phyloP scores from a whole-genome alignment of 78 protist species.

The Dictyostelium firmibasis region DNA sequence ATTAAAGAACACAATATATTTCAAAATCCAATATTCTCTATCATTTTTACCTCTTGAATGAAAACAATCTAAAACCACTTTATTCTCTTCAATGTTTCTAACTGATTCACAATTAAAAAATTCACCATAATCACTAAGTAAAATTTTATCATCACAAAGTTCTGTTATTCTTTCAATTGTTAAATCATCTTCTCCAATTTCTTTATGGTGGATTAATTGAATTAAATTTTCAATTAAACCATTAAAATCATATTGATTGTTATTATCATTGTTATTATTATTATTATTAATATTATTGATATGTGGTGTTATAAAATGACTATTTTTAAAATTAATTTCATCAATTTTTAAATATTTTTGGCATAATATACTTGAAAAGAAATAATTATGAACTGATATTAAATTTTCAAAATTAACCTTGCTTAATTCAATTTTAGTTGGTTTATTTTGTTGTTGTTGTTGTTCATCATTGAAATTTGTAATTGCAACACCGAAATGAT shows the following conservation, averaged over 20 bases:
- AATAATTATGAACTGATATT: background rate
- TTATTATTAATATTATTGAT: background rate
- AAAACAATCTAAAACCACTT: background rate
- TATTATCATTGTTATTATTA: background rate
- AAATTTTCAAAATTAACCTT: background rate
- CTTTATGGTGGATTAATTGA: background rate
- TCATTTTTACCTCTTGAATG: constrained; percentile 3
- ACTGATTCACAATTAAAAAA: background rate
- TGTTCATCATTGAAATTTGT: background rate
- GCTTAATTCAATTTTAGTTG: background rate
- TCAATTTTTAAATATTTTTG: background rate
- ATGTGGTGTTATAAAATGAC: background rate
- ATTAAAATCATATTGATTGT: background rate
- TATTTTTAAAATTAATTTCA: background rate
- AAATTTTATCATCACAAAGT: background rate
- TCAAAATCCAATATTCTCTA: constrained; percentile 10
- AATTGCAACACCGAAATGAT: background rate
- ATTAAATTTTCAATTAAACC: background rate
- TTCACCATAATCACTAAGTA: background rate
- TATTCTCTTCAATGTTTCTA: background rate
- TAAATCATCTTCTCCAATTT: background rate
- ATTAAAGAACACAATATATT: constrained; percentile 11
- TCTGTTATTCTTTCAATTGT: background rate
- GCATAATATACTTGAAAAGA: background rate
- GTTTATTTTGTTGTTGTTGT: background rate